Evolutionary conservation across 768 basidiomycete genomes (phyloP).

Genomic region (Boletus pseudopeckii): DNA sequence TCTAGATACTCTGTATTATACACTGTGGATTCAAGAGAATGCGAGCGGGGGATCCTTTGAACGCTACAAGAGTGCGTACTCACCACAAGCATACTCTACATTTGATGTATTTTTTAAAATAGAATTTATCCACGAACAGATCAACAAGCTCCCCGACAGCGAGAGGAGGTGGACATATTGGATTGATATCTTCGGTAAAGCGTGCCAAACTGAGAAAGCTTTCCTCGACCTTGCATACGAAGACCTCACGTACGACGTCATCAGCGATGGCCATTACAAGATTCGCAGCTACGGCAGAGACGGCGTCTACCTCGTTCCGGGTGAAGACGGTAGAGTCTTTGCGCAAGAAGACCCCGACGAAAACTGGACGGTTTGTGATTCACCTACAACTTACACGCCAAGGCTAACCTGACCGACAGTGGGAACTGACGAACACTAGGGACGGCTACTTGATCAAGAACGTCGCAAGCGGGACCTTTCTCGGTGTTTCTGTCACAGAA

Average conservation of each 20-base stretch:
- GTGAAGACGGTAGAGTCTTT: background rate
- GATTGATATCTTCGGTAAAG: background rate
- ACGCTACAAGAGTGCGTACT: background rate
- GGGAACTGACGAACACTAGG: background rate
- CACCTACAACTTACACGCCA: background rate
- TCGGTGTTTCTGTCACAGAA: background rate
- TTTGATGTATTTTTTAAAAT: background rate
- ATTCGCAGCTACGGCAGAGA: background rate
- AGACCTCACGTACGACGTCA: background rate
- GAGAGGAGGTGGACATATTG: background rate
- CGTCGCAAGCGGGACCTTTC: background rate
- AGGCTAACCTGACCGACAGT: background rate
- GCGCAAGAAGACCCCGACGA: background rate
- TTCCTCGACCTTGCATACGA: background rate
- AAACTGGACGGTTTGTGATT: background rate
- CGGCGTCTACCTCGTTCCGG: background rate
- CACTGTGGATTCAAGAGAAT: background rate
- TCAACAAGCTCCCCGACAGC: background rate
- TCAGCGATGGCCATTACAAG: background rate
- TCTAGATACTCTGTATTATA: background rate
- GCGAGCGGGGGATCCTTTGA: background rate
- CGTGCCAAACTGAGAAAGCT: background rate
- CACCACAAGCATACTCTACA: background rate
- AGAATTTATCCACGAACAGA: background rate
- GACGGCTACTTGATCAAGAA: background rate